Base-by-base conservation (phyloP, 2,329 filamentous ascomycete species). In the Pseudogymnoascus sp. region DNA sequence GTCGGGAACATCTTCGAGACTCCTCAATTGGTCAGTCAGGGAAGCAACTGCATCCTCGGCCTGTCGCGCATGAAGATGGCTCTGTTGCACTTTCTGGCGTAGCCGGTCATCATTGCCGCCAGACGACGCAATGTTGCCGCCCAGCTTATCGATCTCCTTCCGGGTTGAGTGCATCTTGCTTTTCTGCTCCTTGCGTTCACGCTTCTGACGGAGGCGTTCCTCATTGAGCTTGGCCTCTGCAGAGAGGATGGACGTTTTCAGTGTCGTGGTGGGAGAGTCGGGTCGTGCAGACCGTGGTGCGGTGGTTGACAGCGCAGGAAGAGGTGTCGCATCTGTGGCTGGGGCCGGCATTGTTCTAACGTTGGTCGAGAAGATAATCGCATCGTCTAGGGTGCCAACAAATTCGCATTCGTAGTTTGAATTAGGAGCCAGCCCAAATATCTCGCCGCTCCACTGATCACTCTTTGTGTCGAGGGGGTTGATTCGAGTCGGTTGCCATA, bases 331-430 rank as follows among this genome's bases (percentile, higher is more conserved):
- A 48, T 48, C 62, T 77, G 75, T 64, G 76, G 71, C 21, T 13
- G 70, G 69, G 4, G 69, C 69, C 45, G 63, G 68, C 28, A 69
- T 61, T 4, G 73, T 75, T 62, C 71, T 84, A 67, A 93, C 83
- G 75, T 85, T 90, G 6, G 87, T 86, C 25, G 86, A 85, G 72
- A 90, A 91, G 67, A 93, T 79, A 64, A 90, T 79, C 70, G 84
- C 78, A 67, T 86, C 82, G 65, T 87, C 88, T 25, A 79, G 78
- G 45, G 84, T 87, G 74, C 88, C 85, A 65, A 93, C 83, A 73
- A 93, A 90, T 74, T 93, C 89, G 76, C 86, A 90, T 67, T 87
- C 85, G 75, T 93, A 93, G 75, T 87, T 92, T 65, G 88, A 90
- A 69, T 88, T 80, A 6, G 90, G 87, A 16, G 89, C 82, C 62